Base-by-base conservation (phyloP, 495 filamentous ascomycete species). In the Clohesyomyces aquaticus region DNA sequence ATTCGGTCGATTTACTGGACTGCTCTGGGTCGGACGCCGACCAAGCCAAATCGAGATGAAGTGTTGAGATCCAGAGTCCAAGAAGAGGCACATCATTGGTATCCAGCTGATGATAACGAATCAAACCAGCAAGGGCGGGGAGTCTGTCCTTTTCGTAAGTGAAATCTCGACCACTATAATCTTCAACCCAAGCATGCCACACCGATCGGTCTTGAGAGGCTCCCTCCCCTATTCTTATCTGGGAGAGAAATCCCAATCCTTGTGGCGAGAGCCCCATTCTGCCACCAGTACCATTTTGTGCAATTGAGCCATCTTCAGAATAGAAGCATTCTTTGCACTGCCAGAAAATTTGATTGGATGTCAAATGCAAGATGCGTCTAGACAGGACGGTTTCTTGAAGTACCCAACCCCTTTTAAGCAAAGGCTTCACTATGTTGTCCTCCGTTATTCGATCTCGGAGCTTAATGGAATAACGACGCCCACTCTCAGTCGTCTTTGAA, bases 121-220 rank as follows among this genome's bases (percentile, higher is more conserved):
- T 52, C 23, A 58, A 25, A 47, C 55, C 55, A 45, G 35, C 22
- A 21, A 58, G 23, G 26, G 55, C 55, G 26, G 55, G 35, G 22
- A 58, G 26, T 47, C 19, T 46, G 19, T 58, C 55, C 18, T 45
- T 47, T 45, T 10, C 11, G 23, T 26, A 58, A 16, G 55, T 58
- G 4, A 58, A 32, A 47, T 4, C 16, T n/a, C 55, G 55, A 14
- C 21, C 22, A 11, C 11, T 12, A 26, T 58, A 58, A n/a, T 45
- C 43, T 23, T 58, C 38, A 21, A 23, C 8, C 19, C 18, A 27
- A 9, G 12, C 12, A 16, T 56, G 18, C 53, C 53, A 56, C 11
- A 41, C 23, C 29, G 10, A 19, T 6, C 12, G 49, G 14, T 6
- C 4, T 23, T 12, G 26, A 28, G 16, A 12, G 26, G 28, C 10